phyloP scores from a whole-genome alignment of 2,329 filamentous ascomycete species.

The Colletotrichum falcatum region DNA sequence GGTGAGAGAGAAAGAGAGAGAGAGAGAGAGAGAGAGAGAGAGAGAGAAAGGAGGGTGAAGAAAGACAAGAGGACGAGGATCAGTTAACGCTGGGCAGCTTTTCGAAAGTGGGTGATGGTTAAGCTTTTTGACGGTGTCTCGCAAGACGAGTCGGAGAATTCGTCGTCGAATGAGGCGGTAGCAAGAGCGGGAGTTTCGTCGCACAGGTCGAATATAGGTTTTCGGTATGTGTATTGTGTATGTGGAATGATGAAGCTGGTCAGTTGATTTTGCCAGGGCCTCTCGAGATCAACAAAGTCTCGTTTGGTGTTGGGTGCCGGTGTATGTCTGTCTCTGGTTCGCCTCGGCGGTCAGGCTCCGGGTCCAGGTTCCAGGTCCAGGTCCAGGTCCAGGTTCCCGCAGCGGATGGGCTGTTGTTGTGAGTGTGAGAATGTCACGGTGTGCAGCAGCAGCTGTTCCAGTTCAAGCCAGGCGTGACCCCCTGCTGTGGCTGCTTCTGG shows the following conservation, averaged over 20 bases:
- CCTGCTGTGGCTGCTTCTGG: too few relatives aligned
- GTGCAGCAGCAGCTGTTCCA: neutral
- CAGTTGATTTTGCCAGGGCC: constrained; percentile 24
- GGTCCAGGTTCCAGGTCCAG: neutral
- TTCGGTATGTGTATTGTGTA: neutral
- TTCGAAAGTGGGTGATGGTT: neutral
- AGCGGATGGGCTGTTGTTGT: neutral
- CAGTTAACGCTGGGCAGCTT: neutral
- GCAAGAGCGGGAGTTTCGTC: neutral
- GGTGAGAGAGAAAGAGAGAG: neutral
- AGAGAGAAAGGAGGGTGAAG: neutral
- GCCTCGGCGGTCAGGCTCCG: neutral
- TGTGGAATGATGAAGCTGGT: constrained; percentile 22
- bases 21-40: neutral
- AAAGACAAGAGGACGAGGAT: neutral
- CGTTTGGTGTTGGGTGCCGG: neutral
- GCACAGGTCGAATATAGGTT: neutral
- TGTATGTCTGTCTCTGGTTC: constrained; percentile 1
- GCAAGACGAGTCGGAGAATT: neutral
- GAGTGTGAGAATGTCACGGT: too few relatives aligned
- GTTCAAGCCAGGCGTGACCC: too few relatives aligned
- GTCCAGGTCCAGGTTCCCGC: neutral
- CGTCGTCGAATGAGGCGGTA: neutral
- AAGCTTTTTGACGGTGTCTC: neutral
- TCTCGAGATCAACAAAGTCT: constrained; percentile 10